Evolutionary conservation across 768 basidiomycete genomes (phyloP).

Genomic region (Russula sp.): DNA sequence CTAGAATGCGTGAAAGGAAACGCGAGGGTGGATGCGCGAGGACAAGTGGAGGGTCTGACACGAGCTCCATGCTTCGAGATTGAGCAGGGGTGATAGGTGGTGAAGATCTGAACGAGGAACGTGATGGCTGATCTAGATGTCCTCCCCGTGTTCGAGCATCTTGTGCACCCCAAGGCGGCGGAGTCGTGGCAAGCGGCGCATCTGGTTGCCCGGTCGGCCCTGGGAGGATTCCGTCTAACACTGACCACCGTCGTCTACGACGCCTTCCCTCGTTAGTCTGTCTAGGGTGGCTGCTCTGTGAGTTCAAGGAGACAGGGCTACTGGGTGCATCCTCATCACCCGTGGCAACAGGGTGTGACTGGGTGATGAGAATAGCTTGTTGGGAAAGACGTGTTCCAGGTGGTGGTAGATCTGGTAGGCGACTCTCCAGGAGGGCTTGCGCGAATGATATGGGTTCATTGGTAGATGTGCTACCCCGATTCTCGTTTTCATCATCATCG

Average conservation of each 20-base stretch:
- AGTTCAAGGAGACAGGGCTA: slow-evolving; percentile 41
- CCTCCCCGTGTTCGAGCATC: neutral
- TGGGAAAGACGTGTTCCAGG: slow-evolving; percentile 57
- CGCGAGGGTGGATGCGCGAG: slow-evolving; percentile 42
- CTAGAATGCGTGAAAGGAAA: slow-evolving; percentile 65
- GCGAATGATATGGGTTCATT: slow-evolving; percentile 63
- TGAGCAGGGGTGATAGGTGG: neutral
- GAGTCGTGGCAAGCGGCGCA: neutral
- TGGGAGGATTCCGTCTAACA: slow-evolving; percentile 44
- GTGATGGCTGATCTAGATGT: neutral
- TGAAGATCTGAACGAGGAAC: neutral
- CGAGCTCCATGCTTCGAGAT: neutral
- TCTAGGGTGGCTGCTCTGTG: slow-evolving; percentile 28
- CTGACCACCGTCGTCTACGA: slow-evolving; percentile 65
- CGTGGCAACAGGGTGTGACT: slow-evolving; percentile 33
- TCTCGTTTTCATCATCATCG: slow-evolving; percentile 21
- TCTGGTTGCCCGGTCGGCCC: slow-evolving; percentile 24
- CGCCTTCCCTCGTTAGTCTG: slow-evolving; percentile 25
- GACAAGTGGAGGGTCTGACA: slow-evolving; percentile 24
- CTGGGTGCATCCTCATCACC: slow-evolving; percentile 39
- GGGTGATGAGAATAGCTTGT: slow-evolving; percentile 55
- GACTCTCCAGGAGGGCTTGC: slow-evolving; percentile 71
- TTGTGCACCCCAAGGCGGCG: slow-evolving; percentile 1
- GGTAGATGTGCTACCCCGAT: slow-evolving; percentile 22
- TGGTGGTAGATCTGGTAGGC: slow-evolving; percentile 67